Base-by-base conservation (phyloP, 148 eudicot genomes). In the Heliosperma pusillum region DNA sequence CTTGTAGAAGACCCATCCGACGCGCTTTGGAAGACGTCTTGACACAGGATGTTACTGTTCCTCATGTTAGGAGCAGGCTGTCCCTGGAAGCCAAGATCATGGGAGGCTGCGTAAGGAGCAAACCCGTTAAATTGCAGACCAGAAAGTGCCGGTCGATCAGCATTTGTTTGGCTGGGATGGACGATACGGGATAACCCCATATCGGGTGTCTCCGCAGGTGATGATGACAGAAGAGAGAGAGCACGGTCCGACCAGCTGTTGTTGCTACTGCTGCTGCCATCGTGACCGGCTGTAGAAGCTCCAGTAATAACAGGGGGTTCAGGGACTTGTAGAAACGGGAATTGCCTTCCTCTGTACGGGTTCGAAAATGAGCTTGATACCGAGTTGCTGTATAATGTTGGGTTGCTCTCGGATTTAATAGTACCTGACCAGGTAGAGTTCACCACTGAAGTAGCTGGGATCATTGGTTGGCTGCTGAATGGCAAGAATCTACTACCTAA, bases 181-280 rank as follows among this genome's bases (percentile, higher is more conserved):
- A 80, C 72, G 75, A 86, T 63, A 9, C 81, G 87, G 78, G 75
- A 80, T 50, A 86, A 77, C 21, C 85, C 88, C 79, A 80, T 80
- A 56, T 80, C 88, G 36, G 84, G 78, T 71, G 80, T 79, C 74
- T 83, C 85, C 77, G 96, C 77, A 80, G 91, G 70, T 26, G 88
- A 82, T 30, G 88, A 88, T 93, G 98, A 93, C 98, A 93, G 98
- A 93, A 93, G 97, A 93, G 98, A 91, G 97, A 89, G 98, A 93
- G 98, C 98, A 90, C 92, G 86, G 76, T 88, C 87, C 47, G 88
- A 80, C 15, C 45, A 50, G 71, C 55, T 50, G 78, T 70, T 60
- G 62, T 26, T 70, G 63, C 22, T 73, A 67, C 60, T 70, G 65
- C 81, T 70, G 69, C 72, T 62, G 74, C 66, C 72, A 76, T 81